These are phyloP conservation scores for Globisporangium mamillatum DNA, from an alignment of 352 stramenopile genomes.

Conservation along the genomic window DNA sequence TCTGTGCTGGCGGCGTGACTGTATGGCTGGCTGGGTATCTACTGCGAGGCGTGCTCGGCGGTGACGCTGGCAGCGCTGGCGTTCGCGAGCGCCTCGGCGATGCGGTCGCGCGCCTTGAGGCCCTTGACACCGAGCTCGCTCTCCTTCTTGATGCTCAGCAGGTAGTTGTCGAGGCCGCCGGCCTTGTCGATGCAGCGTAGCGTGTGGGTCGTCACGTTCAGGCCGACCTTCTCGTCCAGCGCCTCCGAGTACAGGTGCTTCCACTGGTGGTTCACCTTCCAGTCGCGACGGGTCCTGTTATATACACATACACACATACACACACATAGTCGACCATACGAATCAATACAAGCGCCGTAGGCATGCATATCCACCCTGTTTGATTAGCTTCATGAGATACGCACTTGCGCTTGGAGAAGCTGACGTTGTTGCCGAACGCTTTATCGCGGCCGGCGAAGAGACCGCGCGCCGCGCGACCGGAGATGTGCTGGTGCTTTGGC, in stretches of 20 bases:
- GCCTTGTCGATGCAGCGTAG: slow-evolving; percentile 92
- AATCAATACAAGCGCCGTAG: neutral
- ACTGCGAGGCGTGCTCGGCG: slow-evolving; percentile 16
- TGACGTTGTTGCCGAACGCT: slow-evolving; percentile 93
- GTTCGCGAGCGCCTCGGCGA: slow-evolving; percentile 41
- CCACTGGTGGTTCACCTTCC: slow-evolving; percentile 93
- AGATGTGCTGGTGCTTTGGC: slow-evolving; percentile 64
- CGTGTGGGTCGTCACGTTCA: slow-evolving; percentile 92
- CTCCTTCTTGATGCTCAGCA: slow-evolving; percentile 88
- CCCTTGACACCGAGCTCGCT: slow-evolving; percentile 73
- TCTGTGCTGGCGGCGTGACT: neutral
- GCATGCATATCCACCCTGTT: neutral
- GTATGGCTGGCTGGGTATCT: neutral
- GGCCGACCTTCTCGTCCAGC: slow-evolving; percentile 91
- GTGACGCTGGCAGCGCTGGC: slow-evolving; percentile 10
- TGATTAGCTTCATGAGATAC: slow-evolving; percentile 10
- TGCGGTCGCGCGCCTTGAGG: slow-evolving; percentile 51
- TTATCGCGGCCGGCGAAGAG: slow-evolving; percentile 94
- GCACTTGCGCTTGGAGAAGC: slow-evolving; percentile 90
- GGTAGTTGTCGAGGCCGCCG: slow-evolving; percentile 93
- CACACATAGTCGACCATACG: neutral
- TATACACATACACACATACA: slow-evolving; percentile 1
- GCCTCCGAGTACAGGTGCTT: slow-evolving; percentile 88
- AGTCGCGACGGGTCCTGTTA: slow-evolving; percentile 80
- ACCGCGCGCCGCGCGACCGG: slow-evolving; percentile 72